Evolutionary conservation across 768 basidiomycete genomes (phyloP).

Genomic region (Ramaria rubella): DNA sequence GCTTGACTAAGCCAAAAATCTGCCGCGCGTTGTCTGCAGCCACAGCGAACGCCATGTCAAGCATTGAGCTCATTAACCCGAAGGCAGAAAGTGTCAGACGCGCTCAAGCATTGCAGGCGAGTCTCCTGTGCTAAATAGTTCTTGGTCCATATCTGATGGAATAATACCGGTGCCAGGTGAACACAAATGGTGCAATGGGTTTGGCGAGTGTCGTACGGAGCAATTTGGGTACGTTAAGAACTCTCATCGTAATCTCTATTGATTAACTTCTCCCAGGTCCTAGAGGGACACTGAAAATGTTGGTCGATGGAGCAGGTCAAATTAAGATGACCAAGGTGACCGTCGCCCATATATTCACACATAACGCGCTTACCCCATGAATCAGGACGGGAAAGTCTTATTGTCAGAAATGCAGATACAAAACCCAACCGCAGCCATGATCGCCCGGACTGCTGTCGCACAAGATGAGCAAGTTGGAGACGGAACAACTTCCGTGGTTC

Average conservation of each 20-base stretch:
- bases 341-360: background rate
- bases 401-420: conserved; percentile 99
- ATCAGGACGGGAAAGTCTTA: conserved; percentile 86
- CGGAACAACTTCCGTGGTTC: conserved; percentile 94
- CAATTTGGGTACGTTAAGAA: conserved; percentile 69
- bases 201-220: conserved; percentile 95
- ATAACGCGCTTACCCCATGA: background rate
- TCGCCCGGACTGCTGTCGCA: conserved; percentile 95
- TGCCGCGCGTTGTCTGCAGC: conserved; percentile 2
- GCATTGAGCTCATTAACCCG: conserved; percentile 93
- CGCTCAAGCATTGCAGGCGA: conserved; percentile 88
- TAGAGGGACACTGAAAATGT: conserved; percentile 97
- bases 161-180: conserved; percentile 53
- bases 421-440: conserved; percentile 99
- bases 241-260: background rate
- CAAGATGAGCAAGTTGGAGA: conserved; percentile 99
- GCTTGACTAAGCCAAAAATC: conserved; percentile 6
- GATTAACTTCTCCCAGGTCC: conserved; percentile 53
- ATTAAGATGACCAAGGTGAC: conserved; percentile 95
- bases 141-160: background rate
- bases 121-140: conserved; percentile 10
- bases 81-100: conserved; percentile 91
- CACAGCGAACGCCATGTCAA: conserved; percentile 21
- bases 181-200: conserved; percentile 92
- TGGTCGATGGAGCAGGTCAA: conserved; percentile 95